phyloP scores from a whole-genome alignment of 2,329 filamentous ascomycete genomes.

The Trichophyton mentagrophytes region DNA sequence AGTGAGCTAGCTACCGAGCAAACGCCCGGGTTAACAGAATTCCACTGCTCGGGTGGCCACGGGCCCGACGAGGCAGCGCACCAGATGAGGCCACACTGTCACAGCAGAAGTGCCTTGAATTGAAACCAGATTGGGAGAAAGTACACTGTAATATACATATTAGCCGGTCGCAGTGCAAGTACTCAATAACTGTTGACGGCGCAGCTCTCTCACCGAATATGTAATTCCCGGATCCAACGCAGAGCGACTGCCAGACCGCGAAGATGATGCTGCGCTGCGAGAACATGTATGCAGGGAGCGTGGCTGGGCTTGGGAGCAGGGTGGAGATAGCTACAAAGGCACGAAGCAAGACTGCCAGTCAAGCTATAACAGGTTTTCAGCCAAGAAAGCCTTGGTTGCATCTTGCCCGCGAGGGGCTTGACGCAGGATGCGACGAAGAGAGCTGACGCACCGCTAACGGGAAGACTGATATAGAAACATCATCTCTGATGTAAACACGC shows the following conservation, averaged over 20 bases:
- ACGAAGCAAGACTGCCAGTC: slow-evolving; percentile 14
- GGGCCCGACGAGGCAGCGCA: too few species aligned
- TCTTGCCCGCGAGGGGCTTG: background rate
- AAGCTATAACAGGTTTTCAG: slow-evolving; percentile 13
- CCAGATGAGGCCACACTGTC: too few species aligned
- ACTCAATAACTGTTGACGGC: too few species aligned
- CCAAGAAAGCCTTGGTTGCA: background rate
- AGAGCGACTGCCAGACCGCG: background rate
- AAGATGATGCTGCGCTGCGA: slow-evolving; percentile 19
- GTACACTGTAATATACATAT: too few species aligned
- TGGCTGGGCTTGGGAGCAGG: slow-evolving; percentile 14
- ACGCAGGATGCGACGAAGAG: slow-evolving; percentile 3
- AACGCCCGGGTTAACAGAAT: too few species aligned
- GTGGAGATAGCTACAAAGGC: slow-evolving; percentile 8
- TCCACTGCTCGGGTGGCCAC: too few species aligned
- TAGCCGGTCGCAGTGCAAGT: too few species aligned
- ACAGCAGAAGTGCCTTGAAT: too few species aligned
- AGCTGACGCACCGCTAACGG: slow-evolving; percentile 6
- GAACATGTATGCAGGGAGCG: slow-evolving; percentile 18
- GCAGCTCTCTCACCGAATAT: background rate
- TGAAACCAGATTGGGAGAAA: too few species aligned
- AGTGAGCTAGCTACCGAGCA: too few species aligned
- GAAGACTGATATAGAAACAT: slow-evolving; percentile 11
- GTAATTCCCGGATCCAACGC: background rate
- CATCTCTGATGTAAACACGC: slow-evolving; percentile 12